Evolutionary conservation across 768 basidiomycete species (phyloP), one percentile per base, ranked within the genome.

Genomic region (Suillus fuscotomentosus): DNA sequence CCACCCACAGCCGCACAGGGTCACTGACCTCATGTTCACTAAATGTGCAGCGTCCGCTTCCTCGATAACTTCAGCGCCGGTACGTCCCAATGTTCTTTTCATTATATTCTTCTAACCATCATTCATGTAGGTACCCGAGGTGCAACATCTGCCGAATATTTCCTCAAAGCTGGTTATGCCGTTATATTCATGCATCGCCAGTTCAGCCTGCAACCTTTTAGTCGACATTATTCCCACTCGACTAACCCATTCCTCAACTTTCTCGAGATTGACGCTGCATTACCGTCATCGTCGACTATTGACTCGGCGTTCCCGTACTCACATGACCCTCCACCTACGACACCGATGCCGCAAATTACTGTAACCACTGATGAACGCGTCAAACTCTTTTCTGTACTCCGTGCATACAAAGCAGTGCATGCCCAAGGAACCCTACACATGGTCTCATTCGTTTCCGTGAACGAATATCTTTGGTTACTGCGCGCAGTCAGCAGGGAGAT

Each of bases 141-240:
- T 50, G 94, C 97, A 38, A 95, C 97, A 0, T 99, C 97, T 22
- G 97, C 97, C 2, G 97, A 99, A 77, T 97, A 99, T 80, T 98
- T 99, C 75, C 86, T 99, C 65, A 87, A 90, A 70, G 88, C 92
- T 8, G 92, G 90, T 63, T 99, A 99, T 80, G 95, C 96, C 31
- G 97, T 99, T 76, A 95, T 99, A 69, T 99, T 99, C 81, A 92
- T 99, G 86, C 97, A 99, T 76, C 84, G 97, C 24, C 95, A 97
- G 77, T 97, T 97, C 81, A 98, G 96, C 68, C 85, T 99, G 50
- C 95, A 97, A 71, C 97, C 97, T 0, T 99, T 97, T 83, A 95
- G 93, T 73, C 81, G 97, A 57, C 97, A 99, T 75, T 99, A 99
- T 78, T 97, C 95, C 10, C 97, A 99, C 76, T 96, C 95, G 0